Percentiles rank a stretch among this genome's conserved stretches.
These are phyloP conservation scores for Eucalyptus brandiana DNA, from an alignment of 345 rosid genomes.

Conservation along the genomic window DNA sequence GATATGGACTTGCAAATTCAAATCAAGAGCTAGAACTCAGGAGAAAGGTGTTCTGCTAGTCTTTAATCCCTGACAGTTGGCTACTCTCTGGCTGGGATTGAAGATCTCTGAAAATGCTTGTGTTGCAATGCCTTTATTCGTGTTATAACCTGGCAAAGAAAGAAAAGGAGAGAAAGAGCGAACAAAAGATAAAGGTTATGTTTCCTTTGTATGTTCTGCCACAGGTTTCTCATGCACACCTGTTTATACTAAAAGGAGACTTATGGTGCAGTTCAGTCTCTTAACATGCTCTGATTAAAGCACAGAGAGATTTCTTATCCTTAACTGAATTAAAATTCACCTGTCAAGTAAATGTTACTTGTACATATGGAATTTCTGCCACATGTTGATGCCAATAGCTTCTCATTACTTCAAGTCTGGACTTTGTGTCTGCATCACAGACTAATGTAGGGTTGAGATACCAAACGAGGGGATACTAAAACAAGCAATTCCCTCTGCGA, in stretches of 20 bases:
- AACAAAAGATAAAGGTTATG: background rate
- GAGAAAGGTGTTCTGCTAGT: background rate
- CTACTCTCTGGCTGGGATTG: background rate
- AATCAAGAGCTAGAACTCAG: background rate
- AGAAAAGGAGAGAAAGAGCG: background rate
- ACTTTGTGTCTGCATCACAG: background rate
- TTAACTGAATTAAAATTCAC: background rate
- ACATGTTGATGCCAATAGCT: background rate
- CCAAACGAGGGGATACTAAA: background rate
- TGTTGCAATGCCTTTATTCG: background rate
- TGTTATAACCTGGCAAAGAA: background rate
- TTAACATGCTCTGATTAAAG: background rate
- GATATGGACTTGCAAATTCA: background rate
- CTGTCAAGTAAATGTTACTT: background rate
- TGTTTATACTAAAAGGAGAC: background rate
- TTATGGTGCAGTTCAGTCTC: background rate
- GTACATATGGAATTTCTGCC: background rate
- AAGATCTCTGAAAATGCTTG: background rate
- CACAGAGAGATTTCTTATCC: background rate
- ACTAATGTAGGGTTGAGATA: background rate
- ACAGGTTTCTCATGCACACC: background rate
- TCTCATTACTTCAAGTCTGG: background rate
- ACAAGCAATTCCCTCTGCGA: background rate
- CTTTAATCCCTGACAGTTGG: background rate
- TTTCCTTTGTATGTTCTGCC: background rate